These are phyloP conservation scores for Aspergillus luchuensis DNA, from an alignment of 2,329 filamentous ascomycete species.

Conservation along the genomic window DNA sequence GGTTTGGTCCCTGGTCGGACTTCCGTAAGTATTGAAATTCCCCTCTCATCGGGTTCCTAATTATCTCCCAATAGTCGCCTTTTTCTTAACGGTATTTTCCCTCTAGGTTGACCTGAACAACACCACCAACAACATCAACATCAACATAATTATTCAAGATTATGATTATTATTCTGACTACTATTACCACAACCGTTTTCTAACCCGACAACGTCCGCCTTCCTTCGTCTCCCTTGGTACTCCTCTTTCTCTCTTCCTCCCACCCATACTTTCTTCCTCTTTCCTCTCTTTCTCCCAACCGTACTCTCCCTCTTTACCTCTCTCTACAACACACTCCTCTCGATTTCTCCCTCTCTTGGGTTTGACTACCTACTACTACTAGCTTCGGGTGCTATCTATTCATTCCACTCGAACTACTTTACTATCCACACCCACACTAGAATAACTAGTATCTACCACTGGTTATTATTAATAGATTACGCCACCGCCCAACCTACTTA, in stretches of 20 bases:
- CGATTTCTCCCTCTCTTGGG: constrained; percentile 3
- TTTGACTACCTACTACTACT: neutral
- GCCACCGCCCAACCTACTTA: constrained; percentile 21
- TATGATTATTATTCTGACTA: constrained; percentile 4
- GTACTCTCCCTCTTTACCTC: constrained; percentile 12
- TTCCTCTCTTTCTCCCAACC: constrained; percentile 16
- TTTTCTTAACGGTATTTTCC: constrained; percentile 2
- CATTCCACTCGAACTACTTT: neutral
- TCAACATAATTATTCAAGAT: neutral
- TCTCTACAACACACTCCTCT: constrained; percentile 8
- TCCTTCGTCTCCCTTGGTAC: constrained; percentile 1
- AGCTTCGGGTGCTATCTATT: neutral
- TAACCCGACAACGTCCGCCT: neutral
- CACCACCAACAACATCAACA: too few relatives aligned
- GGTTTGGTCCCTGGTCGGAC: constrained; percentile 15
- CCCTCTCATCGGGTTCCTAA: neutral
- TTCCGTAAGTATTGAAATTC: neutral
- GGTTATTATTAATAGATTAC: constrained; percentile 27
- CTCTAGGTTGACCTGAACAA: neutral
- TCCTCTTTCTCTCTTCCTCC: constrained; percentile 9
- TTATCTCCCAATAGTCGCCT: neutral
- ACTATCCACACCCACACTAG: constrained; percentile 6
- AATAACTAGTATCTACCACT: constrained; percentile 5
- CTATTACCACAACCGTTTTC: neutral
- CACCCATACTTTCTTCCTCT: constrained; percentile 19